Percentiles rank a stretch among this genome's conserved stretches.
Conservation (phyloP, 2,329 filamentous ascomycete genomes). For the Didymellaceae sp. region DNA sequence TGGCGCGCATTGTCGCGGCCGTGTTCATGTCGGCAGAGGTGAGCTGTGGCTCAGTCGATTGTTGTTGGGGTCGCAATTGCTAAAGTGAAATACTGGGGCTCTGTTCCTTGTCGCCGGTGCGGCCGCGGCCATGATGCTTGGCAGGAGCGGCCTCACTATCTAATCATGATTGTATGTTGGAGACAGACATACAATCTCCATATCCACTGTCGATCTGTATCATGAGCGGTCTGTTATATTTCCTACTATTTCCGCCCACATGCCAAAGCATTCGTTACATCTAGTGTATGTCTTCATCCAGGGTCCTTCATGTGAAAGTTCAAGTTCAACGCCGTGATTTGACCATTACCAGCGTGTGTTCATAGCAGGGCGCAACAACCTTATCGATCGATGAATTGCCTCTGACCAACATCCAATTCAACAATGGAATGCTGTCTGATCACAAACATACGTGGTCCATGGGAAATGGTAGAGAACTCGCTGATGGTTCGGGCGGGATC, state of each 20-base stretch:
- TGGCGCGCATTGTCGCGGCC: constrained; percentile 37
- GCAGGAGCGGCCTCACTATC: neutral
- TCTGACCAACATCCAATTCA: too few relatives aligned
- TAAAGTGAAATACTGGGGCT: neutral
- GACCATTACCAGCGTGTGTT: too few relatives aligned
- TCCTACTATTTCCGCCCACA: too few relatives aligned
- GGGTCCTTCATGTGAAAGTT: neutral
- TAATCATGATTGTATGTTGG: too few relatives aligned
- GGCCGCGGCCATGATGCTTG: constrained; percentile 13
- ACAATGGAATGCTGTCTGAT: neutral
- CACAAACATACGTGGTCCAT: neutral
- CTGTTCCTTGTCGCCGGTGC: neutral
- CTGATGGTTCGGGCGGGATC: constrained; percentile 13
- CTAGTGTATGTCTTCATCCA: too few relatives aligned
- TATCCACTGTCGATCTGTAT: neutral
- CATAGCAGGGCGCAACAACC: too few relatives aligned
- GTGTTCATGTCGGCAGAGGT: constrained; percentile 33
- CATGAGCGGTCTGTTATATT: too few relatives aligned
- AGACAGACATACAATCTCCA: neutral
- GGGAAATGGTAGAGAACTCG: neutral
- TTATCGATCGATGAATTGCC: too few relatives aligned
- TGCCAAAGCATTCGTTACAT: too few relatives aligned
- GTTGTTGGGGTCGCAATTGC: constrained; percentile 18
- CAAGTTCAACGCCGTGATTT: too few relatives aligned
- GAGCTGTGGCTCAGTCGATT: constrained; percentile 27